Conservation (phyloP, 1,139 yeast species). For the Pichia sp. region DNA sequence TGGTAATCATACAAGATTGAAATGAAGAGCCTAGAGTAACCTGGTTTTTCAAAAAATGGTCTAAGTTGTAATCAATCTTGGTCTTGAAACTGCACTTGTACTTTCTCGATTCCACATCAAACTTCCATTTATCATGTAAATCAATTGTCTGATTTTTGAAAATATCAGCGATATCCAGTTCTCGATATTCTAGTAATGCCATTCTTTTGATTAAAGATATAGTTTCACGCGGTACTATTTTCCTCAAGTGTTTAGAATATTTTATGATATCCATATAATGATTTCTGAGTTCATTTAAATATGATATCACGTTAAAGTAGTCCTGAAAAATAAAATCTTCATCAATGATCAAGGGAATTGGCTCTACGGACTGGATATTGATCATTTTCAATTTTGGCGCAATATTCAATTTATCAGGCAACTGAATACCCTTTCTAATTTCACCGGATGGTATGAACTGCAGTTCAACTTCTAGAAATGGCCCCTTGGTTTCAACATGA, state of each 20-base stretch:
- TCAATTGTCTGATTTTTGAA: constrained; percentile 1
- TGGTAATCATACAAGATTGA: constrained; percentile 7
- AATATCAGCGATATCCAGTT: constrained; percentile 1
- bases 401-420: constrained; percentile 12
- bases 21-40: constrained; percentile 6
- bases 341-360: constrained; percentile 19
- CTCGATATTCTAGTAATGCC: constrained; percentile 1
- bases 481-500: too few species aligned
- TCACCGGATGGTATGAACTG: too few species aligned
- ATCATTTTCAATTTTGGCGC: constrained; percentile 11
- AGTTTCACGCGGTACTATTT: constrained; percentile 6
- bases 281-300: constrained; percentile 3
- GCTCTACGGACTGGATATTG: constrained; percentile 14
- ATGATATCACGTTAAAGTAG: constrained; percentile 2
- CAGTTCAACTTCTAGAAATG: too few species aligned
- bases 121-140: constrained; percentile 1
- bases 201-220: constrained; percentile 3
- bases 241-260: too few species aligned
- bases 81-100: not conserved
- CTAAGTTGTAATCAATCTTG: constrained; percentile 1
- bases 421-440: too few species aligned
- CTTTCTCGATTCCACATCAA: not conserved
- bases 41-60: not conserved
- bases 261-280: constrained; percentile 1
- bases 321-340: constrained; percentile 6